Evolutionary conservation across 116 monocot genomes (phyloP).

Genomic region (Zostera marina): DNA sequence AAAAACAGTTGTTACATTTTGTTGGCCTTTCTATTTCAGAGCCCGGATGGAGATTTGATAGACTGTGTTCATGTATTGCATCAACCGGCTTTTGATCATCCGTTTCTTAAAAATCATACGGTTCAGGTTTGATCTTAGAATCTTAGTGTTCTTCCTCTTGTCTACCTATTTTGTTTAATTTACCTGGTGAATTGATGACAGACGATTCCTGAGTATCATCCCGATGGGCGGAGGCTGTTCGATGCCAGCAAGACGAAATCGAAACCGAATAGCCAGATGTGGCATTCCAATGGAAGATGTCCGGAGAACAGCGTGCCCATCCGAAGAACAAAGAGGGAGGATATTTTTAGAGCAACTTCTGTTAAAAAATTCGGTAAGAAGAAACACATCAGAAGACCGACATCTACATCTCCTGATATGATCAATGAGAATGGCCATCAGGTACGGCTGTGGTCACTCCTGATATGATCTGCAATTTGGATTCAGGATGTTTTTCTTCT

Average conservation of each 20-base stretch:
- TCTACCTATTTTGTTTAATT: not conserved
- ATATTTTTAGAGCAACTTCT: conserved; percentile 20
- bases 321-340: conserved; percentile 15
- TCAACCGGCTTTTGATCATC: conserved; percentile 35
- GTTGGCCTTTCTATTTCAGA: conserved; percentile 11
- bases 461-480: too few species aligned
- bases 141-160: not conserved
- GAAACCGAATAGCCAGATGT: conserved; percentile 8
- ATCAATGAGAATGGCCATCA: conserved; percentile 22
- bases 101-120: conserved; percentile 19
- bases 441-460: too few species aligned
- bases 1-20: not conserved
- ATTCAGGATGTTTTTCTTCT: too few species aligned
- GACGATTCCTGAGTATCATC: conserved; percentile 15
- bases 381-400: conserved; percentile 17
- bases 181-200: conserved; percentile 1
- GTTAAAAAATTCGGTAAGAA: conserved; percentile 19
- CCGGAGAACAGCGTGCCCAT: conserved; percentile 30
- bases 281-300: conserved; percentile 24
- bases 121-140: conserved; percentile 8
- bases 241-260: conserved; percentile 7
- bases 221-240: conserved; percentile 1
- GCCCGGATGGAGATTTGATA: conserved; percentile 39
- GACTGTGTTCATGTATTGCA: conserved; percentile 31
- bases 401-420: conserved; percentile 10